Evolutionary conservation across 345 rosid genomes (phyloP), one percentile per base, ranked within the genome.

Genomic region (Cardamine resedifolia): DNA sequence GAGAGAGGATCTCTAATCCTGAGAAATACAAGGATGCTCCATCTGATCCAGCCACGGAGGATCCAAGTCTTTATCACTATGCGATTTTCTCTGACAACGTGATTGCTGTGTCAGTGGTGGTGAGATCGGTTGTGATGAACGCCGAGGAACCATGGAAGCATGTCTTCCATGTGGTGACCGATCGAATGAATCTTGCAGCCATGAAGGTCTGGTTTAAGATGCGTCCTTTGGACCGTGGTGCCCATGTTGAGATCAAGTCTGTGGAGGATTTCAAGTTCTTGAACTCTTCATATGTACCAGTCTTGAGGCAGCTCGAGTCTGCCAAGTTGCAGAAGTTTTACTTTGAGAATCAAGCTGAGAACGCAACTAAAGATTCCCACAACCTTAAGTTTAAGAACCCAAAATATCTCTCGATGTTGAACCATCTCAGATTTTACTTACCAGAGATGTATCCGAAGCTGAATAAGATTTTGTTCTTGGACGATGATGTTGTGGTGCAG

Each of bases 171-270:
- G 83, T 92, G 24, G 96, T 92, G 43, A 88, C 96, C 0, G 87
- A 93, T 76, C 78, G 87, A 55, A 90, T 86, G 96, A 86, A 85
- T 80, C 74, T 90, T 20, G 97, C 96, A 43, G 97, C 97, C 0
- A 87, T 90, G 97, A 90, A 90, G 84, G 98, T 88, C 5, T 93
- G 98, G 98, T 93, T 90, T 74, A 84, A 78, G 84, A 93, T 93
- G 98, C 86, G 89, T 79, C 91, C 96, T 36, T 85, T 86, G 57
- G 86, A 81, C 69, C 85, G 88, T 30, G 97, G 96, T 34, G 91
- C 91, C 0, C 84, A 79, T 57, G 79, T 93, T 65, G 98, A 90
- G 81, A 85, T 93, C 69, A 88, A 89, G 75, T 84, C 87, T 0
- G 81, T 88, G 70, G 92, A 89, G 73, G 97, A 93, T 58, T 89